Evolutionary conservation across 352 stramenopile genomes (phyloP), one percentile per base, ranked within the genome.

Genomic region (Pythium periplocum): DNA sequence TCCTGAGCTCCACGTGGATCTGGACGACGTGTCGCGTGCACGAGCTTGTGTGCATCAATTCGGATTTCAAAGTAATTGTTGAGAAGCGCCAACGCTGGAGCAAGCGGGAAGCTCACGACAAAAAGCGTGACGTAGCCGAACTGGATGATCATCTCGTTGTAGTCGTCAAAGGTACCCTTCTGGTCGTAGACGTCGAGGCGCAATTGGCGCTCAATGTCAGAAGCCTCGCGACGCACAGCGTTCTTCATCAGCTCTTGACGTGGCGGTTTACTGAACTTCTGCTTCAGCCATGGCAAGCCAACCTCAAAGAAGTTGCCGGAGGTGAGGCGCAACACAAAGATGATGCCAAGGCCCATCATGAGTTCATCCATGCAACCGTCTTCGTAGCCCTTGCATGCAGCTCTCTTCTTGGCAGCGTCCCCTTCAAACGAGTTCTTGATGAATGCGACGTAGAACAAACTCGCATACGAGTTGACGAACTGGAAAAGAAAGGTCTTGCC

Each of bases 91-190:
- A 97, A 70, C 5, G 93, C 67, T 33, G 91, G 85, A 40, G 92
- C 93, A 17, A 98, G 64, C 2, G 93, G 93, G 64, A 97, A 98
- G 4, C 86, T 78, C 30, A 90, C 83, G 2, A 96, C 91, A 63
- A 98, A 98, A 30, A 98, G 66, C 48, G 90, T 98, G 35, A 97
- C 82, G 70, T 98, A 98, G 43, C 82, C 82, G 50, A 87, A 93
- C 68, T 93, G 82, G 53, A 93, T 90, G 66, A 88, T 87, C 77
- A 93, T 90, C 68, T 93, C 82, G 59, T 88, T 88, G 74, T 90
- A 90, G 69, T 93, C 82, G 56, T 88, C 82, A 54, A 93, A 88
- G 35, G 80, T 89, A 7, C 80, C 82, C 49, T 83, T 81, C 51
- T 80, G 61, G 60, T 89, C 78, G 63, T 91, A 91, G 50, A 71